phyloP scores from a whole-genome alignment of 495 filamentous ascomycete genomes.

The Tuber indicum region DNA sequence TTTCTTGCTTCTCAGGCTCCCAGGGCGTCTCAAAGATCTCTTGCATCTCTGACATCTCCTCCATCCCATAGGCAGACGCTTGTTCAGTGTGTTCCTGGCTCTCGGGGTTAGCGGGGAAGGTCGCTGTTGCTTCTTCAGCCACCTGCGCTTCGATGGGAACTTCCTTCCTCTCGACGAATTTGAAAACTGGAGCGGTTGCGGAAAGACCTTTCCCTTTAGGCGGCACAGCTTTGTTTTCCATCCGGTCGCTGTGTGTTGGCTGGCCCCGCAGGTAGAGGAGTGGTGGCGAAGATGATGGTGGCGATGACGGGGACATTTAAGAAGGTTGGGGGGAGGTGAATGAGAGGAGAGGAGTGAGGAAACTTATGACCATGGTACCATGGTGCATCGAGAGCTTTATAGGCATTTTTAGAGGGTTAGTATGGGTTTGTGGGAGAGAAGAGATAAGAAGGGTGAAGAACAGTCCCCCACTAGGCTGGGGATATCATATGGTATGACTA shows the following conservation, averaged over 20 bases:
- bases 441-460: background rate
- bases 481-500: background rate
- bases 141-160: background rate
- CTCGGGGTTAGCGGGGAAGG: background rate
- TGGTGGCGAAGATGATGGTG: background rate
- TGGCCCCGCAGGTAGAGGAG: background rate
- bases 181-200: background rate
- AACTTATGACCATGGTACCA: background rate
- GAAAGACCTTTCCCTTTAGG: background rate
- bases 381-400: background rate
- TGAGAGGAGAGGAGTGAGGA: background rate
- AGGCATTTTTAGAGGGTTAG: background rate
- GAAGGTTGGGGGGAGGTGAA: background rate
- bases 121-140: background rate
- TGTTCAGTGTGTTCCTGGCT: background rate
- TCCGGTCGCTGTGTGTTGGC: background rate
- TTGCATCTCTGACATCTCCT: slow-evolving; percentile 34
- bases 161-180: background rate
- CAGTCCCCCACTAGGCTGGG: background rate
- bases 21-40: slow-evolving; percentile 14
- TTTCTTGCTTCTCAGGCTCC: slow-evolving; percentile 45
- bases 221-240: background rate
- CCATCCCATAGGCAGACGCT: slow-evolving; percentile 25
- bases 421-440: background rate
- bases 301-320: background rate